Base-by-base conservation (phyloP, 108 stramenopile species). In the Epipyxis sp. region DNA sequence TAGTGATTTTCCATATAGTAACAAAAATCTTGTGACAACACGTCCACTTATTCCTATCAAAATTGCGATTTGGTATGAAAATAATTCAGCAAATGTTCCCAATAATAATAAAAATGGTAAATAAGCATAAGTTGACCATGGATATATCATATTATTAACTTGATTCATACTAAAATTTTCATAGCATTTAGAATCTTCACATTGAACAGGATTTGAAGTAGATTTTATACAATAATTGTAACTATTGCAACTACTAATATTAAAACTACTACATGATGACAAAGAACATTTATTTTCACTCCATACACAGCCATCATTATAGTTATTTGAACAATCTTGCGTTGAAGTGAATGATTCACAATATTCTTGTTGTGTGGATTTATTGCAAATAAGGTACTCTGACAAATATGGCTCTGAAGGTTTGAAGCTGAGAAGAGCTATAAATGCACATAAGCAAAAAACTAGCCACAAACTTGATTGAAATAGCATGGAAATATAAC, bases 101-200 rank as follows among this genome's bases (percentile, higher is more conserved):
- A 65, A 37, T 6, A 25, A 6, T 6, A 65, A 32, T 32, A 65
- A 37, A 65, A 65, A 65, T 16, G 61, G 61, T 37, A 65, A 32
- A 65, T 65, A 65, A 29, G 61, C 61, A 37, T 35, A 65, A 32
- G 61, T 65, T 10, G 61, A 3, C 61, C 61, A 65, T 6, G 61
- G 61, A 25, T 65, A 65, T 16, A 65, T 65, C 61, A 32, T 32
- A 37, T 65, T 65, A 37, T 65, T 65, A 10, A 65, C 61, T 37
- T 65, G 34, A 10, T 29, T 6, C 25, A 32, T 32, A 6, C 13
- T 65, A 32, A 65, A 65, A 25, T 65, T 3, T 37, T 65, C 25
- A 32, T 65, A 65, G 61, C 61, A 65, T 6, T n/a, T n/a, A n/a
- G n/a, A n/a, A n/a, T n/a, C 13, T 10, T 35, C 6, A 6, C 61